Evolutionary conservation across 2,329 filamentous ascomycete species (phyloP).

Genomic region (Incumbomyces lentus): DNA sequence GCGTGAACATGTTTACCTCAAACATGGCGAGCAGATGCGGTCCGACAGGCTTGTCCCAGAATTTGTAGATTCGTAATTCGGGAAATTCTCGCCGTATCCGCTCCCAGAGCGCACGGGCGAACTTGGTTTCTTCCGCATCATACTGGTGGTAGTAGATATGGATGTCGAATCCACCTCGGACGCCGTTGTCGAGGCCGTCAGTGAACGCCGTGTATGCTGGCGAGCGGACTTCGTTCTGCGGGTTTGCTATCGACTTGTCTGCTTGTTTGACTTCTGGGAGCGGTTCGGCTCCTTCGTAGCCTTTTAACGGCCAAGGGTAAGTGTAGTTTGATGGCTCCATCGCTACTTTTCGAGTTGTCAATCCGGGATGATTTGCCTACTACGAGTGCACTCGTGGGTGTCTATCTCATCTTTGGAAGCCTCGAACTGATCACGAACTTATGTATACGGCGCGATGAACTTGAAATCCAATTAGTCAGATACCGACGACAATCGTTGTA

Average conservation of each 20-base stretch:
- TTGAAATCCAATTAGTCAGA: too few relatives aligned
- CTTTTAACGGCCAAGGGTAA: conserved; percentile 45
- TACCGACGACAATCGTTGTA: too few relatives aligned
- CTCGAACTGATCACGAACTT: too few relatives aligned
- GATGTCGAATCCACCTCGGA: conserved; percentile 59
- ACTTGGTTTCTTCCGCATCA: conserved; percentile 52
- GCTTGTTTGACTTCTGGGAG: conserved; percentile 26
- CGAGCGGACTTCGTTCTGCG: not conserved
- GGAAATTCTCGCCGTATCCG: conserved; percentile 63
- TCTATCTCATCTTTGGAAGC: too few relatives aligned
- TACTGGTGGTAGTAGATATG: conserved; percentile 71
- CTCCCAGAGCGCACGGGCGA: conserved; percentile 64
- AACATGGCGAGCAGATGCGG: conserved; percentile 84
- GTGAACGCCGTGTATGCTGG: not conserved
- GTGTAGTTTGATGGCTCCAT: conserved; percentile 40
- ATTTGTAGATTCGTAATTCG: conserved; percentile 60
- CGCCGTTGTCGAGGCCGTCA: conserved; percentile 19
- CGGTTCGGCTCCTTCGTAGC: conserved; percentile 39
- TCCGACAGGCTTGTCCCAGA: conserved; percentile 69
- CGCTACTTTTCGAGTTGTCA: not conserved
- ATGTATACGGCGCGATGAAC: too few relatives aligned
- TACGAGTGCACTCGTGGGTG: too few relatives aligned
- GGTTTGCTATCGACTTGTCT: conserved; percentile 5
- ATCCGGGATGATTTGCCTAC: too few relatives aligned
- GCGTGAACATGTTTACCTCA: conserved; percentile 79